These are phyloP conservation scores for Voacanga thouarsii DNA, from an alignment of 257 asterid species.

Conservation along the genomic window DNA sequence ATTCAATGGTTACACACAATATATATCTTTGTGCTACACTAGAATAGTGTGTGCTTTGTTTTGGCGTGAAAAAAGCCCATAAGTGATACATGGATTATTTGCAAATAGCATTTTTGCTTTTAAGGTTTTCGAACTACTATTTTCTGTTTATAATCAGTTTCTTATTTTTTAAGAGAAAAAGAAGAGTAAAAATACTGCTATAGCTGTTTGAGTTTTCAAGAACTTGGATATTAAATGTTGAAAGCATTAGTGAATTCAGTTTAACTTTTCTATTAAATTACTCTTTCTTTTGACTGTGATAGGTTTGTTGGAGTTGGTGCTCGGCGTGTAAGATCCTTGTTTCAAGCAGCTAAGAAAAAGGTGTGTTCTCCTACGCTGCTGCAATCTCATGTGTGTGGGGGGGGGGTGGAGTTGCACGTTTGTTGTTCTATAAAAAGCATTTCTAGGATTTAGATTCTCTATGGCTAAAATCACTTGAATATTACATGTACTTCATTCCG, in stretches of 20 bases:
- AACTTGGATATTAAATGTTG: background rate
- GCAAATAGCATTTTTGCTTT: background rate
- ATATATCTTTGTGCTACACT: background rate
- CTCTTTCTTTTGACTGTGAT: conserved; percentile 22
- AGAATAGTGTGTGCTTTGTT: background rate
- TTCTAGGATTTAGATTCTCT: background rate
- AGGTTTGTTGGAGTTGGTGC: conserved; percentile 99
- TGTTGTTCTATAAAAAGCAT: background rate
- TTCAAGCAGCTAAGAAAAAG: conserved; percentile 98
- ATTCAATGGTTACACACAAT: background rate
- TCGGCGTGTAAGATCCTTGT: conserved; percentile 95
- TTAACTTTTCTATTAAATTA: background rate
- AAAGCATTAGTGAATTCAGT: background rate
- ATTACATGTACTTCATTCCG: background rate
- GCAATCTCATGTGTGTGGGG: background rate
- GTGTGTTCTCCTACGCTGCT: conserved; percentile 25
- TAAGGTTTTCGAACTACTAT: background rate
- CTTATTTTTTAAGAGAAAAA: background rate
- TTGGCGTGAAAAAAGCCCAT: background rate
- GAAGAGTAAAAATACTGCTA: background rate
- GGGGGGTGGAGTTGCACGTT: background rate
- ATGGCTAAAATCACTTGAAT: background rate
- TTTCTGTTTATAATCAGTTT: background rate
- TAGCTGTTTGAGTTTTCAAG: background rate
- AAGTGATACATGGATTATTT: background rate